Base-by-base conservation (phyloP, 2,329 filamentous ascomycete species). In the Colletotrichum sp. region DNA sequence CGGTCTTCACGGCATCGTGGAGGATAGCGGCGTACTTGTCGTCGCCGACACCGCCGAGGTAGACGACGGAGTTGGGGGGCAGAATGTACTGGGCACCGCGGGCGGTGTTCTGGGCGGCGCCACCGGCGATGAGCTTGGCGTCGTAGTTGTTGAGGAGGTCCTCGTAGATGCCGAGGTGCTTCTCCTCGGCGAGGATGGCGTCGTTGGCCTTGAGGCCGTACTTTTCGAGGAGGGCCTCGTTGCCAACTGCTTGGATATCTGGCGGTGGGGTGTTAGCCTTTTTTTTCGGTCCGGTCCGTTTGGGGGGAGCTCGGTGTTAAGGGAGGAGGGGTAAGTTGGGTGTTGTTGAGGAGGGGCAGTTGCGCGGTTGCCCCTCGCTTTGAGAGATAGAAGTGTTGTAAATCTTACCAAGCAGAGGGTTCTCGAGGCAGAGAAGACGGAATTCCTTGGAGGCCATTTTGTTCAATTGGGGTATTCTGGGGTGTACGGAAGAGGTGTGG, bases 61-160 rank as follows among this genome's bases (percentile, higher is more conserved):
- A 99, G 85, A 98, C 92, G 83, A 98, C 95, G 78, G 95, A 96
- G 89, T 98, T 94, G 77, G 94, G 89, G 36, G 95, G 93, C 73
- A 99, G 95, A 79, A 99, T 93, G 90, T 99, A 99, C 92, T 97
- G 95, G 79, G 96, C 97, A 80, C 97, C 97, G 83, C 97, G 94
- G 80, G 97, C 96, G 70, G 96, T 98, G 92, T 99, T 99, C 89
- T 99, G 97, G 34, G 97, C 97, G 72, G 97, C 97, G 83, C 97
- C 97, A 79, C 97, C 97, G 71, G 97, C 96, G 84, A 99, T 97
- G 85, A 99, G 90, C 88, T 98, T 98, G 78, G 96, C 96, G 82
- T 97, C 92, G 88, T 93, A 95, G 91, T 97, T 96, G 87, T 95
- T 94, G 82, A 98, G 92, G 80, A 99, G 92, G 83, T 99, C 97